Evolutionary conservation across 441 rosid species (phyloP), one percentile per base, ranked within the genome.

Genomic region (Populus tomentosa): DNA sequence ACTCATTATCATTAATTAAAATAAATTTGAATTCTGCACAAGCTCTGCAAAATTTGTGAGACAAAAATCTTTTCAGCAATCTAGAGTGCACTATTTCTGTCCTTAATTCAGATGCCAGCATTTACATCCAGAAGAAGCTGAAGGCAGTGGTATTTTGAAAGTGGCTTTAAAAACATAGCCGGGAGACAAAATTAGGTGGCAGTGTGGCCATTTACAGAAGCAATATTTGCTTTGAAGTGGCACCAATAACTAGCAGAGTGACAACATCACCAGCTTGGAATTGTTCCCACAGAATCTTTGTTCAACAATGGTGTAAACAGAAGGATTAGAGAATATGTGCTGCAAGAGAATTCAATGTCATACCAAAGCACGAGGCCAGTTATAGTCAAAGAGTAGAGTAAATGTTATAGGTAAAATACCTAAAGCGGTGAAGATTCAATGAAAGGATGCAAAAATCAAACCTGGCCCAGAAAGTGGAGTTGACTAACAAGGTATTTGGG

Each of bases 121-220:
- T 67, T 35, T 32, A 8, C 32, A 68, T 68, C 2, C 35, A 33
- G 67, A 56, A 68, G 50, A 32, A 63, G 68, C 68, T 76, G 21
- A 20, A 35, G 56, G 13, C 28, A 65, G 24, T 53, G 53, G n/a
- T 3, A 71, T 9, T 21, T 42, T 32, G 35, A 75, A 67, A 50
- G 46, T 14, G 20, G 26, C 18, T 65, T 42, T 18, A 65, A 13
- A 50, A 33, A 50, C 76, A 33, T 13, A 35, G 13, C 16, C 38
- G 70, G 59, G 53, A 36, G 72, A 53, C 65, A 68, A 75, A 21
- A 16, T 64, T 26, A 16, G 10, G 56, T 74, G 76, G 70, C 33
- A 33, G 67, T 59, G 46, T 32, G 10, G 28, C 71, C 63, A 64
- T 73, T 36, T 36, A 14, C 56, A 65, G 24, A 42, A 65, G 71